A percentile compares a stretch with the other conserved stretches of the same genome.
Evolutionary conservation across 208 protist species (phyloP).

Genomic region (Trypanosoma scelopori): DNA sequence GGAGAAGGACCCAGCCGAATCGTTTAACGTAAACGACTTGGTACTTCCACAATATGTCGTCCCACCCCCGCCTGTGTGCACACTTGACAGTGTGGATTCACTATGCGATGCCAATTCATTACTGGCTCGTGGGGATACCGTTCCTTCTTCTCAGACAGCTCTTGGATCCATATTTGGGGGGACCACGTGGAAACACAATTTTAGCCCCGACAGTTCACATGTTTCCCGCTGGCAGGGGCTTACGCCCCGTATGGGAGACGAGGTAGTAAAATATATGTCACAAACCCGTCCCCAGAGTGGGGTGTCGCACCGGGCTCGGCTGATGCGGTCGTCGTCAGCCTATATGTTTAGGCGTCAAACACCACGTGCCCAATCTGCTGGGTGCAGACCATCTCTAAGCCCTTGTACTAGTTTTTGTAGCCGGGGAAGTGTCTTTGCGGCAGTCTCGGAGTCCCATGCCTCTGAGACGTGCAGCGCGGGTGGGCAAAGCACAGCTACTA

Average conservation of each 20-base stretch:
- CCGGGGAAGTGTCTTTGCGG: conserved; percentile 3
- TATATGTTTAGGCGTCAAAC: conserved; percentile 8
- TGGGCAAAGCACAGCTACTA: conserved; percentile 8
- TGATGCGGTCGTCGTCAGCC: conserved; percentile 11
- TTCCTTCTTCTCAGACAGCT: conserved; percentile 1
- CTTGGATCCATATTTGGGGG: conserved; percentile 1
- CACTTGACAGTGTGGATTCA: conserved; percentile 15
- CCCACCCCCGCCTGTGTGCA: conserved; percentile 22
- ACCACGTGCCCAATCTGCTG: conserved; percentile 12
- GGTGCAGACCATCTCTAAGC: conserved; percentile 9
- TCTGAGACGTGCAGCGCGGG: conserved; percentile 9
- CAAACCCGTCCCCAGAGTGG: conserved; percentile 15
- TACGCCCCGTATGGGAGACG: conserved; percentile 6
- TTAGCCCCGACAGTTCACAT: conserved; percentile 12
- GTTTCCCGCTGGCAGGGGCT: not conserved
- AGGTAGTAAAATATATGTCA: not conserved
- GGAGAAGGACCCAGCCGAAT: conserved; percentile 13
- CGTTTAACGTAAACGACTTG: conserved; percentile 6
- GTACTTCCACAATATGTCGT: conserved; percentile 27
- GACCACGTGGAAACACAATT: not conserved
- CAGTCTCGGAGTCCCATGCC: not conserved
- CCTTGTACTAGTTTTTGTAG: conserved; percentile 15
- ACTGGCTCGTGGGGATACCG: not conserved
- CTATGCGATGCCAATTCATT: not conserved
- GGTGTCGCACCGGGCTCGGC: not conserved